Conservation (phyloP, 345 rosid species). For the Gossypium thurberi region DNA sequence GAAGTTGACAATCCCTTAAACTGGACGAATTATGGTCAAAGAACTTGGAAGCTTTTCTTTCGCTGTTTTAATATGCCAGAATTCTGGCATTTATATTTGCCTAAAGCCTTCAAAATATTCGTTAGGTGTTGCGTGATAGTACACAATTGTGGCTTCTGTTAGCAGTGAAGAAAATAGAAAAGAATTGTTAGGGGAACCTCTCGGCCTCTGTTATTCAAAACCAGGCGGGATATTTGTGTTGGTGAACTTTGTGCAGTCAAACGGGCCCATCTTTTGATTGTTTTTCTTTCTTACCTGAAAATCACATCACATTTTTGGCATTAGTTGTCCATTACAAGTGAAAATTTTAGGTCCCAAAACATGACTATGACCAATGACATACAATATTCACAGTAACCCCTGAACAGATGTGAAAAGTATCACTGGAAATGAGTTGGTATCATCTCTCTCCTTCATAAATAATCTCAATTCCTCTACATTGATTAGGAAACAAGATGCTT, state of each 20-base stretch:
- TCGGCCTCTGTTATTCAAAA: conserved; percentile 19
- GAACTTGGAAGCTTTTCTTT: background rate
- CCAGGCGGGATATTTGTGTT: conserved; percentile 33
- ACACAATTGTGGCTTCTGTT: conserved; percentile 6
- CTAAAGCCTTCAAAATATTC: background rate
- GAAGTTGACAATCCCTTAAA: background rate
- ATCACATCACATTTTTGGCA: background rate
- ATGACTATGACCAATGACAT: background rate
- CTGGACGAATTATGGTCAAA: background rate
- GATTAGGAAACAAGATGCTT: background rate
- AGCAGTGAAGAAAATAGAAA: conserved; percentile 11
- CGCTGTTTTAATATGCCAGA: background rate
- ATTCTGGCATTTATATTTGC: conserved; percentile 3
- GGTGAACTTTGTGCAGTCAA: conserved; percentile 81
- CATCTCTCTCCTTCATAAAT: background rate
- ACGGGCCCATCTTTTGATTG: conserved; percentile 78
- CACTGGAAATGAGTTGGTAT: background rate
- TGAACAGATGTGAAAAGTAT: background rate
- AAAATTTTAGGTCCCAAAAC: background rate
- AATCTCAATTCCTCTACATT: background rate
- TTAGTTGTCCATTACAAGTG: conserved; percentile 1
- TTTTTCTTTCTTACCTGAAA: conserved; percentile 66
- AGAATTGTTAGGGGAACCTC: conserved; percentile 22
- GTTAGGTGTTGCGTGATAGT: background rate
- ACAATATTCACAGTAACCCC: background rate